Percentiles rank a stretch among this genome's conserved stretches.
These are phyloP conservation scores for Trichothecium roseum DNA, from an alignment of 2,329 filamentous ascomycete species.

Conservation along the genomic window DNA sequence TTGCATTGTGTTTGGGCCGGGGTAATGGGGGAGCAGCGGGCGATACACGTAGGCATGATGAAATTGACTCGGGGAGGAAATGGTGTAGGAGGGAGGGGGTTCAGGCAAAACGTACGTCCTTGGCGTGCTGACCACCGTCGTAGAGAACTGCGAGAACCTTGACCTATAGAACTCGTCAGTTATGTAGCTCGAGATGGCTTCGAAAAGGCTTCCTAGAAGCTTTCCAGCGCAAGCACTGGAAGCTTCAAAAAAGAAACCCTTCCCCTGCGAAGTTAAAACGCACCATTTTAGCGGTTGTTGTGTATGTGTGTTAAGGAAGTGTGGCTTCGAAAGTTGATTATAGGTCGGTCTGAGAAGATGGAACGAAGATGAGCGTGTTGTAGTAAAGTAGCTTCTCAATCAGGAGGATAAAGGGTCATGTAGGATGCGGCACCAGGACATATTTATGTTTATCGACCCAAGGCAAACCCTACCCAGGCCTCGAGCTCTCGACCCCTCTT, in stretches of 20 bases:
- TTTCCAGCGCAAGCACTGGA: too few relatives aligned
- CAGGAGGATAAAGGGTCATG: too few relatives aligned
- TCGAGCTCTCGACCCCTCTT: too few relatives aligned
- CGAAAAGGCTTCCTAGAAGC: too few relatives aligned
- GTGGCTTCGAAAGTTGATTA: background rate
- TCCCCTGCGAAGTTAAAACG: slow-evolving; percentile 11
- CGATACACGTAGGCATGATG: background rate
- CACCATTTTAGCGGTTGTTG: slow-evolving; percentile 16
- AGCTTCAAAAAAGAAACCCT: too few relatives aligned
- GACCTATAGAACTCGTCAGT: slow-evolving; percentile 46
- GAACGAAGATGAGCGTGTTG: background rate
- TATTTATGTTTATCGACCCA: too few relatives aligned
- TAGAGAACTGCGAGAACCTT: slow-evolving; percentile 93
- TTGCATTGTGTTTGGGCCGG: too few relatives aligned
- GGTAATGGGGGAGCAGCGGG: slow-evolving; percentile 3
- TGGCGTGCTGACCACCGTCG: slow-evolving; percentile 81
- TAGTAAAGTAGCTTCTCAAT: too few relatives aligned
- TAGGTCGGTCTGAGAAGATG: background rate
- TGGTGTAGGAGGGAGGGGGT: background rate
- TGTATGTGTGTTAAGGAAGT: background rate
- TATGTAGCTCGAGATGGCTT: too few relatives aligned
- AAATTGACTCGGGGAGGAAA: too few relatives aligned
- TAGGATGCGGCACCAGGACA: too few relatives aligned
- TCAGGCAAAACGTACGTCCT: slow-evolving; percentile 51
- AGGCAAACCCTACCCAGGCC: too few relatives aligned